A percentile compares a stretch with the other conserved stretches of the same genome.
Conservation (phyloP, 257 asterid species). For the Plectranthus barbatus region DNA sequence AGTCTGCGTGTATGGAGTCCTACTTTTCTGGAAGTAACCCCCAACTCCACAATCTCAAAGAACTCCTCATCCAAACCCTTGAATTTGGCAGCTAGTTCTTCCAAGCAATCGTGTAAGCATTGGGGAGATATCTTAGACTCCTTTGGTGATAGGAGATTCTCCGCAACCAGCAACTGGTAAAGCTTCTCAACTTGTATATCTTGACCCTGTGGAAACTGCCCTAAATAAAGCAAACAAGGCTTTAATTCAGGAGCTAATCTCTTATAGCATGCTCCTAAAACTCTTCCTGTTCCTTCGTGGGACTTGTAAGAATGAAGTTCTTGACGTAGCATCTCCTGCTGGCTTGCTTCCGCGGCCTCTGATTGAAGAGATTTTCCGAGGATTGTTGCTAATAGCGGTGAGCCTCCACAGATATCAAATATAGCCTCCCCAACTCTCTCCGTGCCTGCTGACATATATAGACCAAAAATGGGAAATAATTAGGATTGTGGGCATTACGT, state of each 20-base stretch:
- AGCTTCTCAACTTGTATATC: constrained; percentile 4
- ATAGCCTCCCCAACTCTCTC: background rate
- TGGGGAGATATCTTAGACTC: background rate
- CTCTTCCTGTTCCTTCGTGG: background rate
- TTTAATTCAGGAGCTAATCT: constrained; percentile 7
- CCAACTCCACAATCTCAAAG: background rate
- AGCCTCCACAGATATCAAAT: background rate
- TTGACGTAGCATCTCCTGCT: background rate
- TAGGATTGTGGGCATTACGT: no score
- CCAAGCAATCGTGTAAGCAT: background rate
- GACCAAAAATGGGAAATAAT: no score
- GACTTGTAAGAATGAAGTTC: background rate
- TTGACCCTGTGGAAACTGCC: constrained; percentile 14
- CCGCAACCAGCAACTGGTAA: constrained; percentile 18
- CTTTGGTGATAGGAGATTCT: background rate
- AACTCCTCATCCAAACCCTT: constrained; percentile 8
- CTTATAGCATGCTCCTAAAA: background rate
- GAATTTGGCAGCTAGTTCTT: background rate
- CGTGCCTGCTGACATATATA: background rate
- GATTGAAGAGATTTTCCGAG: background rate
- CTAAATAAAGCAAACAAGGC: constrained; percentile 26
- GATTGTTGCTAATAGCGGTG: background rate
- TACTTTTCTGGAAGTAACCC: background rate
- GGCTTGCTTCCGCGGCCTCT: background rate
- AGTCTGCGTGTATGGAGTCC: background rate